Base-by-base conservation (phyloP, 2,329 filamentous ascomycete genomes). In the Colletotrichum karsti region DNA sequence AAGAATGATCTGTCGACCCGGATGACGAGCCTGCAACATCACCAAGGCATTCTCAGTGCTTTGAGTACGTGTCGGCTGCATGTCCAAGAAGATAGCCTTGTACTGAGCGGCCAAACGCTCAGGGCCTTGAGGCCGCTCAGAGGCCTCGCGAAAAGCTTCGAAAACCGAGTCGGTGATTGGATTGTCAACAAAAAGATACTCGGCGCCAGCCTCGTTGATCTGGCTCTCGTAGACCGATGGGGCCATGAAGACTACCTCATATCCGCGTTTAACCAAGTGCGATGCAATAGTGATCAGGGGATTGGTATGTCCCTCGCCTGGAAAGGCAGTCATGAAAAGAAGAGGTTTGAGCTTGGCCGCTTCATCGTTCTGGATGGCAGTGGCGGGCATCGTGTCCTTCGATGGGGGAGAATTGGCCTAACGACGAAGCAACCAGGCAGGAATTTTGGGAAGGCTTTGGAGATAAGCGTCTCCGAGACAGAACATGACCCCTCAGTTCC, bases 171-270 rank as follows among this genome's bases (percentile, higher is more conserved):
- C n/a, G 24, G 50, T 46, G 13, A 67, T n/a, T 1, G 39, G 46
- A 9, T 53, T 53, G n/a, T 69, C 66, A 5, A 69, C 59, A 8
- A 76, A 69, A n/a, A 67, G 12, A 61, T 77, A 82, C 5, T 73
- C 74, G 18, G 79, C 79, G 13, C 81, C 81, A 10, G 77, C 73
- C 12, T 73, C 73, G 57, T 75, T 70, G 22, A 82, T 72, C 9
- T 72, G 71, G 4, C 73, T 67, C 20, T 75, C 67, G 67, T 78
- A 80, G 1, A 70, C 59, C 0, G 68, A 68, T 3, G 76, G 74
- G 1, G 75, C 74, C 4, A 82, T 74, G 65, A 82, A 80, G 0
- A 76, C 78, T 3, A 82, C 75, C 4, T 80, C 75, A 67, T 82
- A 82, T 3, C 79, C 80, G 5, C 75, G 70, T n/a, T 73, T 65